These are phyloP conservation scores for Rutstroemia sydowiana DNA, from an alignment of 2,329 filamentous ascomycete genomes.

Conservation along the genomic window DNA sequence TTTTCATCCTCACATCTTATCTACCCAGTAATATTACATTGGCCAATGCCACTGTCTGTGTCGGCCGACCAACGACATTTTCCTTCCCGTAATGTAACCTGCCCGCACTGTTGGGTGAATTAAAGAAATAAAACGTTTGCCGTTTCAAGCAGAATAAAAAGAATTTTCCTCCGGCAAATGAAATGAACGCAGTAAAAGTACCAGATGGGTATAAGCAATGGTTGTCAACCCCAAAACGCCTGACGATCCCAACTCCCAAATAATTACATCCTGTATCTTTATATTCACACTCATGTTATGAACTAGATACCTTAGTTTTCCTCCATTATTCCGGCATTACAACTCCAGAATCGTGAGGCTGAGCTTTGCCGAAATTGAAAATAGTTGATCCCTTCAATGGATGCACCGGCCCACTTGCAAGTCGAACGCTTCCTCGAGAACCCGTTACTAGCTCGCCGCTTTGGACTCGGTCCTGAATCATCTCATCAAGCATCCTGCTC, in stretches of 20 bases:
- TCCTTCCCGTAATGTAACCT: not conserved
- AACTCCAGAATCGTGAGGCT: conserved; percentile 6
- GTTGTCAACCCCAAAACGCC: not conserved
- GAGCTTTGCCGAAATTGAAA: not conserved
- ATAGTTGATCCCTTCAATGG: conserved; percentile 5
- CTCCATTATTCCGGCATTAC: conserved; percentile 2
- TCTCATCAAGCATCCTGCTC: conserved; percentile 88
- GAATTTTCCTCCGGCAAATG: not conserved
- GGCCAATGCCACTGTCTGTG: not conserved
- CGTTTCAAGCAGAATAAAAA: not conserved
- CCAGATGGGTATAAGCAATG: conserved; percentile 13
- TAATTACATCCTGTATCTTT: conserved; percentile 2
- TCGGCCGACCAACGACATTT: too few relatives aligned
- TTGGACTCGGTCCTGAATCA: conserved; percentile 86
- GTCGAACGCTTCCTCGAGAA: conserved; percentile 57
- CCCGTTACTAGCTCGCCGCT: conserved; percentile 63
- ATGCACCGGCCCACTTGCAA: conserved; percentile 37
- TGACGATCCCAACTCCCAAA: not conserved
- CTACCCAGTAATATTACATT: too few relatives aligned
- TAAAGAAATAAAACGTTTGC: not conserved
- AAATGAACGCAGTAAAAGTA: conserved; percentile 1
- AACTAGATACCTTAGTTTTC: not conserved
- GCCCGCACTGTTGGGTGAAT: not conserved
- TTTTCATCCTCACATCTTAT: too few relatives aligned
- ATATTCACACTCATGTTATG: too few relatives aligned